Base-by-base conservation (phyloP, 2,329 filamentous ascomycete genomes). In the Cordyceps sp. region DNA sequence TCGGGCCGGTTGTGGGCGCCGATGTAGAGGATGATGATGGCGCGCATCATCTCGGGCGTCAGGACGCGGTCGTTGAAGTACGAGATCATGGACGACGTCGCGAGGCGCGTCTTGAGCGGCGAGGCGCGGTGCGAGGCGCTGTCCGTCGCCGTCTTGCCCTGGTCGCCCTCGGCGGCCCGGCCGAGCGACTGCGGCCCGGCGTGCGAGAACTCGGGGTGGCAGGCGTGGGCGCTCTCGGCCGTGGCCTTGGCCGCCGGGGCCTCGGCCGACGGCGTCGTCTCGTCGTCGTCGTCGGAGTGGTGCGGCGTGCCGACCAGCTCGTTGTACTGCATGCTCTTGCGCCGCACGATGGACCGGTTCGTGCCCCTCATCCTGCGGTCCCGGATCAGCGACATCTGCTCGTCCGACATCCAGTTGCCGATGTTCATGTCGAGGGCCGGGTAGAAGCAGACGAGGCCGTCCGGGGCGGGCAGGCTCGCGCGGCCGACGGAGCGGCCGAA, bases 21-120 rank as follows among this genome's bases (percentile, higher is more conserved):
- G 34, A 98, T 81, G 52, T 98, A 98, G 4, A 98, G 65, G 41
- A 98, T 93, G 41, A 98, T 93, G 86, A 98, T 96, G 39, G 86
- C 84, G 21, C 90, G 80, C 79, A 96, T 94, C 84, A 96, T 93
- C 54, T 98, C 90, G 0, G 90, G 88, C 0, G 84, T 88, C 12
- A 98, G 66, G 19, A 98, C 81, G 19, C 90, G 78, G 53, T 98
- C 90, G 52, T 93, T 90, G 54, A 94, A 93, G 56, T 96, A 96
- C 0, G 88, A 94, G 23, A 98, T 92, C 73, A 93, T 93, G n/a
- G 78, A 88, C 0, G 84, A 86, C 50, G 88, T 93, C 13, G 88
- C 86, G 9, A 98, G 69, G n/a, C 86, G 74, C 1, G 90, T 96
- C 42, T 71, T 75, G 38, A 93, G 58, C 2, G 69, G 67, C 37